phyloP scores from a whole-genome alignment of 2,329 filamentous ascomycete genomes.

The Malbranchea zuffiana region DNA sequence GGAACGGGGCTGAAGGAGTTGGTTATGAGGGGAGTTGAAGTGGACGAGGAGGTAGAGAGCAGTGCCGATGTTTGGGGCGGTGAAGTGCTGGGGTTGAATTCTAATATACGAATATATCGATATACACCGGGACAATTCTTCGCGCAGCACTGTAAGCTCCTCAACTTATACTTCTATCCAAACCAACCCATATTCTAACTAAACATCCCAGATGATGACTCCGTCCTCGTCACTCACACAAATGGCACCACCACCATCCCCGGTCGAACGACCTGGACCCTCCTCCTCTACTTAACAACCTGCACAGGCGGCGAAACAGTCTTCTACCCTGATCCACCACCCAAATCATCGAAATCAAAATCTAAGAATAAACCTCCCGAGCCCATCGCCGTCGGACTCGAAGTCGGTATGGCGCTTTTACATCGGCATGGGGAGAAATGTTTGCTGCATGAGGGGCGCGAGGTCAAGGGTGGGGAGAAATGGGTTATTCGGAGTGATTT shows the following conservation, averaged over 20 bases:
- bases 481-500: conserved; percentile 84
- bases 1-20: conserved; percentile 62
- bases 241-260: conserved; percentile 35
- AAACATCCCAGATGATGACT: conserved; percentile 64
- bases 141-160: conserved; percentile 70
- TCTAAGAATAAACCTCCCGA: conserved; percentile 32
- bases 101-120: conserved; percentile 81
- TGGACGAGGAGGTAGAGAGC: conserved; percentile 20
- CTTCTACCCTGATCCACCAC: conserved; percentile 61
- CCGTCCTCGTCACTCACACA: conserved; percentile 47
- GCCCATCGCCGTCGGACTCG: conserved; percentile 60
- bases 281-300: conserved; percentile 77
- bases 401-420: conserved; percentile 75
- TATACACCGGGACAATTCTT: conserved; percentile 84
- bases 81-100: conserved; percentile 69
- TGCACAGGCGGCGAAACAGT: conserved; percentile 82
- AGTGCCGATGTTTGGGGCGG: conserved; percentile 57
- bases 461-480: conserved; percentile 73
- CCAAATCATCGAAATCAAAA: conserved; percentile 21
- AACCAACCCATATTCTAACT: not conserved
- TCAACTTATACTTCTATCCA: not conserved
- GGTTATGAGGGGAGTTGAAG: conserved; percentile 29
- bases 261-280: conserved; percentile 77
- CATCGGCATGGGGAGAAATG: conserved; percentile 86
- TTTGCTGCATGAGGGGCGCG: conserved; percentile 74